phyloP scores from a whole-genome alignment of 202 grass and related monocot genomes.

The Saccharum hybrid region DNA sequence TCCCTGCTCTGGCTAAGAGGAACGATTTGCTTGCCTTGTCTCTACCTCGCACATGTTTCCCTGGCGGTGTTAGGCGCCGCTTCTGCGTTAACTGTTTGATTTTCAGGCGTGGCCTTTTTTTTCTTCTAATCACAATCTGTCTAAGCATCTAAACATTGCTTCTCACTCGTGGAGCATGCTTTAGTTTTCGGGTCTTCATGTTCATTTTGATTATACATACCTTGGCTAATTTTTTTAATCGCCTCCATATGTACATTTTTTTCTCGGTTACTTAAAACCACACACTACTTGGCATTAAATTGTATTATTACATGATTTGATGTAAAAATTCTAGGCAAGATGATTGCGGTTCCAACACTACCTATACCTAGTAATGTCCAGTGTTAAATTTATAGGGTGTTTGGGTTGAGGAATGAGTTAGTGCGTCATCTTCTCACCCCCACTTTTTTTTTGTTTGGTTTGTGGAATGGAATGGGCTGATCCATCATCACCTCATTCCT shows the following conservation, averaged over 20 bases:
- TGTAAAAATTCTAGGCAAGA: neutral
- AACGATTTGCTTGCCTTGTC: neutral
- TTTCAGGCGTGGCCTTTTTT: neutral
- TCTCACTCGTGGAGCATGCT: neutral
- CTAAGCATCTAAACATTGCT: neutral
- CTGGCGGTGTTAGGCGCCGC: neutral
- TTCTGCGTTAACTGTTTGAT: neutral
- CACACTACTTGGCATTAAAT: neutral
- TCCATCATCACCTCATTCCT: neutral
- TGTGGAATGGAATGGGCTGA: too few species aligned
- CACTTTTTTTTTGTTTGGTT: too few species aligned
- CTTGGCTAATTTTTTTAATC: neutral
- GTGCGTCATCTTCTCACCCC: neutral
- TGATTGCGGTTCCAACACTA: neutral
- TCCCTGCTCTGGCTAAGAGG: neutral
- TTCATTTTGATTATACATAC: neutral
- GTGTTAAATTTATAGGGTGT: neutral
- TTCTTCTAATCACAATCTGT: neutral
- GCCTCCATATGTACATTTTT: neutral
- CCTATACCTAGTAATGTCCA: neutral
- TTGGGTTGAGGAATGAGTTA: neutral
- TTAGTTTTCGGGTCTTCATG: neutral
- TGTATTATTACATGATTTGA: neutral
- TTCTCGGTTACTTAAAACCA: slow-evolving; percentile 1
- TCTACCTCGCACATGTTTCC: neutral